Conservation (phyloP, 2,329 filamentous ascomycete species). For the Epichloe sibirici region DNA sequence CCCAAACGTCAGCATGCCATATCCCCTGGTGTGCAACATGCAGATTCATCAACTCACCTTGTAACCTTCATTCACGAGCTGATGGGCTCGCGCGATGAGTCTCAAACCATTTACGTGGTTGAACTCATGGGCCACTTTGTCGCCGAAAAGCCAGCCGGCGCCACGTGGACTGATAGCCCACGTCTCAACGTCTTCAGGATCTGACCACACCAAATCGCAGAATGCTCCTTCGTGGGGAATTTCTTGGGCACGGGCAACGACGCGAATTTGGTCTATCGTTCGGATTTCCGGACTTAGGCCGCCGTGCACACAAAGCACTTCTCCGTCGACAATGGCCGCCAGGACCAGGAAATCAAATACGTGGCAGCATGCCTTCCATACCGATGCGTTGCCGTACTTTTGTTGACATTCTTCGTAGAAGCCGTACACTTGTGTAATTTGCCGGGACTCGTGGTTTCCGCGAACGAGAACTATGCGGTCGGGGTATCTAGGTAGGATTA, state of each 20-base stretch:
- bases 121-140: slow-evolving; percentile 95
- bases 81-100: slow-evolving; percentile 92
- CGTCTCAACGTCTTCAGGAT: slow-evolving; percentile 93
- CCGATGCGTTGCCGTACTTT: slow-evolving; percentile 96
- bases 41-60: slow-evolving; percentile 45
- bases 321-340: slow-evolving; percentile 93
- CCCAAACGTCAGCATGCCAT: background rate
- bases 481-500: slow-evolving; percentile 55
- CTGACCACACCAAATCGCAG: slow-evolving; percentile 96
- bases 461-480: slow-evolving; percentile 91
- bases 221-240: slow-evolving; percentile 98
- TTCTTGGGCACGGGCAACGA: slow-evolving; percentile 93
- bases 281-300: slow-evolving; percentile 83
- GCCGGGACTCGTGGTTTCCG: slow-evolving; percentile 94
- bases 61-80: slow-evolving; percentile 95
- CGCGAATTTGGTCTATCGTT: slow-evolving; percentile 97
- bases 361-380: slow-evolving; percentile 99
- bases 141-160: slow-evolving; percentile 95
- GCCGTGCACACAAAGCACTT: slow-evolving; percentile 96
- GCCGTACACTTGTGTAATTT: slow-evolving; percentile 96
- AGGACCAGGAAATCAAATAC: slow-evolving; percentile 98
- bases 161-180: slow-evolving; percentile 91
- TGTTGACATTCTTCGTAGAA: slow-evolving; percentile 98
- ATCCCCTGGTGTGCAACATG: background rate
- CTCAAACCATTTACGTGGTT: slow-evolving; percentile 93